Conservation (phyloP, 2,329 filamentous ascomycete species). For the Colletotrichum theobromicola region DNA sequence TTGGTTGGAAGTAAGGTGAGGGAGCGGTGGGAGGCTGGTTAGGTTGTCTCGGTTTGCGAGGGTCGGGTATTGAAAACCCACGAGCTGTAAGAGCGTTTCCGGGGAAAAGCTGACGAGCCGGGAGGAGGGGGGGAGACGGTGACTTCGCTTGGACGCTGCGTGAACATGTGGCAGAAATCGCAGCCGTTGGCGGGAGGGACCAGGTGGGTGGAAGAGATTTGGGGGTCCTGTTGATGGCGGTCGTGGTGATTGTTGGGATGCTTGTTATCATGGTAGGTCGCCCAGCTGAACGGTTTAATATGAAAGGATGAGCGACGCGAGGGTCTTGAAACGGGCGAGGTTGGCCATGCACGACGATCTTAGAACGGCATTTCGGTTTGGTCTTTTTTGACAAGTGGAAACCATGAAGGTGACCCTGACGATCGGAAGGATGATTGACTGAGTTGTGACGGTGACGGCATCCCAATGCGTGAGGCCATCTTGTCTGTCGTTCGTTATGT, state of each 20-base stretch:
- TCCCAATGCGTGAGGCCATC: not conserved
- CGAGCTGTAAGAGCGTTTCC: not conserved
- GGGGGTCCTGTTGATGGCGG: not conserved
- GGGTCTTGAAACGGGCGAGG: conserved; percentile 7
- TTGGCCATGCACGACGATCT: conserved; percentile 2
- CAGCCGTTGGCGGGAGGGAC: not conserved
- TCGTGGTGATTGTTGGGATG: not conserved
- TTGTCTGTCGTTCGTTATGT: not conserved
- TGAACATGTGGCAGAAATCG: not conserved
- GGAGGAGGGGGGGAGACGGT: not conserved
- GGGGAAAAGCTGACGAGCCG: not conserved
- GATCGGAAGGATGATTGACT: not conserved
- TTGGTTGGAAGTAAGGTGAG: not conserved
- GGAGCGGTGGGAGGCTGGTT: not conserved
- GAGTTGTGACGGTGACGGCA: not conserved
- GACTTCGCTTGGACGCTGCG: not conserved
- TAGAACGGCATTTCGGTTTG: not conserved
- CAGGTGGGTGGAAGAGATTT: not conserved
- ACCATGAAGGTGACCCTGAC: conserved; percentile 5
- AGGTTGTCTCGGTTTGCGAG: not conserved
- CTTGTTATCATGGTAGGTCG: not conserved
- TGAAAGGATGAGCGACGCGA: conserved; percentile 15
- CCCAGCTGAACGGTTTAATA: conserved; percentile 1
- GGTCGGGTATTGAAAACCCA: not conserved
- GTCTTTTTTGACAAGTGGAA: conserved; percentile 3